phyloP scores from a whole-genome alignment of 768 basidiomycete species.

The Pholiota molesta region DNA sequence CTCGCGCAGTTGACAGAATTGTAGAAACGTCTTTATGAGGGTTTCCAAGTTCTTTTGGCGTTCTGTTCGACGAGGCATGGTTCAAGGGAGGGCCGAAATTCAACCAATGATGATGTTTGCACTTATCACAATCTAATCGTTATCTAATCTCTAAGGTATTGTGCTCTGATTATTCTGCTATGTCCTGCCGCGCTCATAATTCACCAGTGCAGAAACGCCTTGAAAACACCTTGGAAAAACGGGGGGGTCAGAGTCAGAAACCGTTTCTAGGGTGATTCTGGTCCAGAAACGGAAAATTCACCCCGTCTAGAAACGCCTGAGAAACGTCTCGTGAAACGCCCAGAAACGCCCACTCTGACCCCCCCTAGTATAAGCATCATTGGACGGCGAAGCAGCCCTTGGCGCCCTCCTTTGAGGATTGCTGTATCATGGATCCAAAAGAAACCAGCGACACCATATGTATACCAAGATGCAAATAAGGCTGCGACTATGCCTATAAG shows the following conservation, averaged over 20 bases:
- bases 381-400: neutral
- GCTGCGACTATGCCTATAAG: conserved; percentile 11
- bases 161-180: too few relatives aligned
- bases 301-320: neutral
- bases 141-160: too few relatives aligned
- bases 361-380: conserved; percentile 3
- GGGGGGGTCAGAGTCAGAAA: neutral
- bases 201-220: too few relatives aligned
- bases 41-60: too few relatives aligned
- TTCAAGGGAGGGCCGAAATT: too few relatives aligned
- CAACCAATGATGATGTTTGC: too few relatives aligned
- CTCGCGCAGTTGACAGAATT: too few relatives aligned
- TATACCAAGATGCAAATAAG: conserved; percentile 11
- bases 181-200: too few relatives aligned
- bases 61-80: too few relatives aligned
- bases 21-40: too few relatives aligned
- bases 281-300: neutral
- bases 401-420: neutral
- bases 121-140: too few relatives aligned
- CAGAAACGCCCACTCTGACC: too few relatives aligned
- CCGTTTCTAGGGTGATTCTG: neutral
- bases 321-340: neutral
- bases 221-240: neutral
- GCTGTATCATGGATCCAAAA: conserved; percentile 11
- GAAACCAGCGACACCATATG: conserved; percentile 12